Conservation (phyloP, 177 flowering plant genomes). For the Vitis hybrid region DNA sequence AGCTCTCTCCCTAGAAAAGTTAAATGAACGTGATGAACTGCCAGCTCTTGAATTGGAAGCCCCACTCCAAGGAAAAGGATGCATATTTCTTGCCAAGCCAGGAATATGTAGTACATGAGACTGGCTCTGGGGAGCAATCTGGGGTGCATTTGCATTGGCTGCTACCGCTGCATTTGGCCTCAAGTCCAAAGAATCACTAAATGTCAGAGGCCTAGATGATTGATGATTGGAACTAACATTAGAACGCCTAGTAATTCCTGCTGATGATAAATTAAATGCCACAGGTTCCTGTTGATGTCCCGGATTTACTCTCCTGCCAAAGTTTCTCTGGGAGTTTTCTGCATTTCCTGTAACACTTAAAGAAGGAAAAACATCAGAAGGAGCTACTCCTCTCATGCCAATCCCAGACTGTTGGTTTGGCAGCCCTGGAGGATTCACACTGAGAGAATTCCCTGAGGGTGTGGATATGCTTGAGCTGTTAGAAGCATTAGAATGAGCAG, state of each 20-base stretch:
- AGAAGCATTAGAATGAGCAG: constrained; percentile 35
- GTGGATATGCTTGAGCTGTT: constrained; percentile 38
- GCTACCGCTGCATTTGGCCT: constrained; percentile 20
- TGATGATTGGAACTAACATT: constrained; percentile 13
- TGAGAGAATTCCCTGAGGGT: constrained; percentile 24
- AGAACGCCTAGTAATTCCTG: constrained; percentile 18
- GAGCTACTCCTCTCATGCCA: constrained; percentile 17
- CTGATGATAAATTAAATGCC: constrained; percentile 23
- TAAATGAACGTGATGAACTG: constrained; percentile 20
- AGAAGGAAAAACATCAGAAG: constrained; percentile 25
- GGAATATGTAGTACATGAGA: constrained; percentile 17
- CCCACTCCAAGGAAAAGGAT: constrained; percentile 29
- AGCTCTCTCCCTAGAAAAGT: constrained; percentile 25
- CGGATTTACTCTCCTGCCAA: constrained; percentile 16
- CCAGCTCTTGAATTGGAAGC: constrained; percentile 28
- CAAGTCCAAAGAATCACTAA: constrained; percentile 20
- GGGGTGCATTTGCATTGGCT: constrained; percentile 18
- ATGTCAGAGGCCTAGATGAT: constrained; percentile 16
- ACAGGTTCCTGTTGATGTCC: constrained; percentile 28
- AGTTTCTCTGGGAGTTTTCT: constrained; percentile 21
- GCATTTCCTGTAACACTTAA: constrained; percentile 14
- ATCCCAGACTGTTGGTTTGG: constrained; percentile 34
- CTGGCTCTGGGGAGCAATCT: constrained; percentile 21
- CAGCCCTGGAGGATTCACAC: constrained; percentile 33
- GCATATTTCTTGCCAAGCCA: constrained; percentile 22